These are phyloP conservation scores for Cryptosporidium meleagridis DNA, from an alignment of 169 alveolate genomes.

Conservation along the genomic window DNA sequence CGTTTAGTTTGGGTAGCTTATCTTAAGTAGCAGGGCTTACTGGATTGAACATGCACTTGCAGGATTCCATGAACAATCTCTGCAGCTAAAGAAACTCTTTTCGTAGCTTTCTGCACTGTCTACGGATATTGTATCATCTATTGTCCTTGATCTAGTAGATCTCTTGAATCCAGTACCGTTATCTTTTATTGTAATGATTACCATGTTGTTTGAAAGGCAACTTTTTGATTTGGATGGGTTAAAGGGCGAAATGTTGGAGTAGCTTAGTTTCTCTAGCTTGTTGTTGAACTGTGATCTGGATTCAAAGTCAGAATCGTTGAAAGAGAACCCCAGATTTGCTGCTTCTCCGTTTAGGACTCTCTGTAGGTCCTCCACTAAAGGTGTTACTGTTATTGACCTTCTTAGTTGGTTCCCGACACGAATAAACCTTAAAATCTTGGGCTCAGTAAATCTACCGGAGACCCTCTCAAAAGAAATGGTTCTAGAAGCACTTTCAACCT, in stretches of 20 bases:
- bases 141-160: background rate
- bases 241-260: conserved; percentile 3
- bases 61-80: conserved; percentile 74
- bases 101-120: conserved; percentile 34
- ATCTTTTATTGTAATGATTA: conserved; percentile 40
- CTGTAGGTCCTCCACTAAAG: conserved; percentile 27
- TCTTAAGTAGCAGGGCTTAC: background rate
- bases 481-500: background rate
- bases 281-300: background rate
- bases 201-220: conserved; percentile 17
- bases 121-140: background rate
- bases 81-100: conserved; percentile 42
- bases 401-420: conserved; percentile 59
- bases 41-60: conserved; percentile 16
- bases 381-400: conserved; percentile 68
- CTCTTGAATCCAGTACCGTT: background rate
- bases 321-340: background rate
- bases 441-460: background rate
- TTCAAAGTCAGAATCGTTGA: background rate
- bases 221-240: background rate
- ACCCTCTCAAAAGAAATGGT: background rate
- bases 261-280: conserved; percentile 12
- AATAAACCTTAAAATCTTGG: conserved; percentile 36
- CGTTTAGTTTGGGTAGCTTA: background rate
- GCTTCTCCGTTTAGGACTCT: background rate